phyloP scores from a whole-genome alignment of 768 basidiomycete species.

The Leccinum barrowsii region DNA sequence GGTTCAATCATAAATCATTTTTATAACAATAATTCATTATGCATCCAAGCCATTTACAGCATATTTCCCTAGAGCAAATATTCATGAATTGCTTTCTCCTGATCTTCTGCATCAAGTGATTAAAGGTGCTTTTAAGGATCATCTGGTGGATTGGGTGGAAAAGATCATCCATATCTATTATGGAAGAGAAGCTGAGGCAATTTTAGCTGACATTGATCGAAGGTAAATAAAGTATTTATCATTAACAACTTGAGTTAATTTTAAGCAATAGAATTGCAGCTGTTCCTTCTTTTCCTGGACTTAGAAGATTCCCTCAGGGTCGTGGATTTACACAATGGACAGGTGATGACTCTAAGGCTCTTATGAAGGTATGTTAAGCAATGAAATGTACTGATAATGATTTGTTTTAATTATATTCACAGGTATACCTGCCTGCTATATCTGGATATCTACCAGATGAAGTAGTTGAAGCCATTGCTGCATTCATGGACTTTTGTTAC shows the following conservation, averaged over 20 bases:
- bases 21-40: not conserved
- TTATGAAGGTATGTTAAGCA: not conserved
- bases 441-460: not conserved
- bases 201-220: not conserved
- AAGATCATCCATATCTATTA: not conserved
- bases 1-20: not conserved
- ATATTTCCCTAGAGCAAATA: not conserved
- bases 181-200: not conserved
- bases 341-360: not conserved
- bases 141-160: not conserved
- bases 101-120: not conserved
- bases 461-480: not conserved
- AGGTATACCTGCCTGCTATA: not conserved
- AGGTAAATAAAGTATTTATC: not conserved
- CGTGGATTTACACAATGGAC: slow-evolving; percentile 1
- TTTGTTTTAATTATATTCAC: not conserved
- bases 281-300: not conserved
- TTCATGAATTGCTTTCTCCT: not conserved
- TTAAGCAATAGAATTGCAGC: not conserved
- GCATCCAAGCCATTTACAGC: not conserved
- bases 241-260: too few species aligned
- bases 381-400: not conserved
- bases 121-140: not conserved
- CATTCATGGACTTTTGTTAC: not conserved
- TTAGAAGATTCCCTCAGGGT: not conserved